Evolutionary conservation across 2,329 filamentous ascomycete species (phyloP), one percentile per base, ranked within the genome.

Genomic region (Claviceps monticola): DNA sequence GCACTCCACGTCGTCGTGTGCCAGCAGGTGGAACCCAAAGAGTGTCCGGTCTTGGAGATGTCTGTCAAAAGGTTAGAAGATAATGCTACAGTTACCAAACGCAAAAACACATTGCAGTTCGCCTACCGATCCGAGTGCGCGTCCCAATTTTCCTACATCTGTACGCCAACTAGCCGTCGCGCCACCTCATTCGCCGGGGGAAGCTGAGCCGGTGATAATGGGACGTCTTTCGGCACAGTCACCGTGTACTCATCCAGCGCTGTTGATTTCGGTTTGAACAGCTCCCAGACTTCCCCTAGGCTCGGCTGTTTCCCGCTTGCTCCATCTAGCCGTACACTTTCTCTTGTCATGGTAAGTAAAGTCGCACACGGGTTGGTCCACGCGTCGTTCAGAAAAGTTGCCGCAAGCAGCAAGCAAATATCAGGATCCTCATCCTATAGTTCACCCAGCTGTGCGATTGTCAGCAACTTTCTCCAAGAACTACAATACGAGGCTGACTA

Each of bases 301-400:
- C 17, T 48, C 46, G 4, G 11, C 13, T 48, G 11, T 2, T 8
- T 43, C 21, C 36, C n/a, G 5, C n/a, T 37, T 16, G 8, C 29
- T 19, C 16, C 21, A 41, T 23, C 37, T n/a, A 26, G 23, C n/a
- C 23, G 13, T 14, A 23, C 56, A 50, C 29, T 43, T 45, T 51
- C n/a, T 13, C 53, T 45, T 2, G 51, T 55, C n/a, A 59, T 42
- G 3, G 55, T 54, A 6, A 64, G 38, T 37, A 63, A 39, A 0
- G 60, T 57, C 11, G 62, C 62, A 21, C 54, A 53, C 7, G 61
- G 61, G 26, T 62, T 64, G 37, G 59, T 53, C 26, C 59, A 55
- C 17, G 50, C 13, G 9, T 62, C 57, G n/a, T 57, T 55, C 37
- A 64, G 54, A 8, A 62, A 19, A 14, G 37, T 44, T 11, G 51